A percentile compares a stretch with the other conserved stretches of the same genome.
Evolutionary conservation across 306 rosid species (phyloP).

Genomic region (Quercus robur): DNA sequence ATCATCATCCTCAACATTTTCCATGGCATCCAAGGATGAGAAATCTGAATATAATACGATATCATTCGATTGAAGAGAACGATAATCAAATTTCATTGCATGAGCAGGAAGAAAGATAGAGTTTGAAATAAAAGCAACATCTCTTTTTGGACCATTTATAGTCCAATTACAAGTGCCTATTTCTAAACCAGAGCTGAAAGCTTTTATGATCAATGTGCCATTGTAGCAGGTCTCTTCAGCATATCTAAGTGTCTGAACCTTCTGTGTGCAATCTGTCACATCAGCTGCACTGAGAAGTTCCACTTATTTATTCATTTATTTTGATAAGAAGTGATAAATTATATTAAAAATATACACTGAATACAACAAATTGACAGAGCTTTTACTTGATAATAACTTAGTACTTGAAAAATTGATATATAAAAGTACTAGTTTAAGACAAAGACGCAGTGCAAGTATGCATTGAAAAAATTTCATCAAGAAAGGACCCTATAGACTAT

Average conservation of each 20-base stretch:
- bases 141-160: conserved; percentile 62
- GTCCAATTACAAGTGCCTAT: conserved; percentile 91
- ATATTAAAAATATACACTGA: too few relatives aligned
- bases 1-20: conserved; percentile 38
- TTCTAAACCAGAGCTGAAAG: conserved; percentile 88
- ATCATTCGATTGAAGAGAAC: conserved; percentile 48
- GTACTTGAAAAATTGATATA: neutral
- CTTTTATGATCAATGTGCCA: conserved; percentile 66
- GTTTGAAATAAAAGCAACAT: conserved; percentile 66
- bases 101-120: conserved; percentile 70
- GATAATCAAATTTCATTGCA: conserved; percentile 70
- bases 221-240: conserved; percentile 78
- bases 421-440: neutral
- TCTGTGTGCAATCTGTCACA: conserved; percentile 64
- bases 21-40: conserved; percentile 39
- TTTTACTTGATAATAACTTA: neutral
- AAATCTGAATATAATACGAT: conserved; percentile 76
- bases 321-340: too few relatives aligned
- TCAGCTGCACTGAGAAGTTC: conserved; percentile 82
- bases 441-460: neutral
- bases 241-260: conserved; percentile 63
- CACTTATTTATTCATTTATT: conserved; percentile 4
- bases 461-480: neutral
- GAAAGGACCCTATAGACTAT: neutral
- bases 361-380: too few relatives aligned